Evolutionary conservation across 352 stramenopile species (phyloP).

Genomic region (Phytophthora foliorum): DNA sequence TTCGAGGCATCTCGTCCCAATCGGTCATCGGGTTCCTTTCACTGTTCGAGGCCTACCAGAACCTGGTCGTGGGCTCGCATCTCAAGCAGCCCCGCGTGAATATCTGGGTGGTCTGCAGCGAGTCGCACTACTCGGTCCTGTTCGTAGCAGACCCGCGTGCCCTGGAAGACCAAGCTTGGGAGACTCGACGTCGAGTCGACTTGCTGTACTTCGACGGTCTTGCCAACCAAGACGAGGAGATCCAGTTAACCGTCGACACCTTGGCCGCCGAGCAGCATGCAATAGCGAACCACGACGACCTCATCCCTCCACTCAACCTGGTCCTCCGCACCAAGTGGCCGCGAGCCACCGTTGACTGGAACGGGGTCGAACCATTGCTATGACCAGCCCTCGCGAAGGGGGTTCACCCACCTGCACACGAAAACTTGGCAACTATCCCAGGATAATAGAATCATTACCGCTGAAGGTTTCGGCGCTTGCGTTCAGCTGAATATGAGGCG

Average conservation of each 20-base stretch:
- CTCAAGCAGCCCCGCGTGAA: constrained; percentile 83
- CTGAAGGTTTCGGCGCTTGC: constrained; percentile 21
- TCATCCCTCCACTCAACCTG: constrained; percentile 89
- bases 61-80: constrained; percentile 84
- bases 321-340: constrained; percentile 93
- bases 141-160: constrained; percentile 54
- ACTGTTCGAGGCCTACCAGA: constrained; percentile 93
- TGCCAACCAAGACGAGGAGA: constrained; percentile 90
- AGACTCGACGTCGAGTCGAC: constrained; percentile 58
- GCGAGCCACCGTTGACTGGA: constrained; percentile 85
- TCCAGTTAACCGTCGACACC: constrained; percentile 67
- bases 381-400: constrained; percentile 33
- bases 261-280: constrained; percentile 35
- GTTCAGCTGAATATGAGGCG: constrained; percentile 27
- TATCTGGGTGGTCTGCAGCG: constrained; percentile 93
- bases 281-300: constrained; percentile 58
- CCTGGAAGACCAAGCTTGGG: constrained; percentile 45
- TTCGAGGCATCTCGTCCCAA: constrained; percentile 72
- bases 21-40: constrained; percentile 89
- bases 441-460: constrained; percentile 3
- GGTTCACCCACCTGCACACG: background rate
- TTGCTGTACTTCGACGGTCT: constrained; percentile 92
- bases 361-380: constrained; percentile 87
- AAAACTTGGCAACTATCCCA: background rate
- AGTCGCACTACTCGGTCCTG: constrained; percentile 94